Evolutionary conservation across 2,329 filamentous ascomycete genomes (phyloP).

Genomic region (Zasmidium angulare): DNA sequence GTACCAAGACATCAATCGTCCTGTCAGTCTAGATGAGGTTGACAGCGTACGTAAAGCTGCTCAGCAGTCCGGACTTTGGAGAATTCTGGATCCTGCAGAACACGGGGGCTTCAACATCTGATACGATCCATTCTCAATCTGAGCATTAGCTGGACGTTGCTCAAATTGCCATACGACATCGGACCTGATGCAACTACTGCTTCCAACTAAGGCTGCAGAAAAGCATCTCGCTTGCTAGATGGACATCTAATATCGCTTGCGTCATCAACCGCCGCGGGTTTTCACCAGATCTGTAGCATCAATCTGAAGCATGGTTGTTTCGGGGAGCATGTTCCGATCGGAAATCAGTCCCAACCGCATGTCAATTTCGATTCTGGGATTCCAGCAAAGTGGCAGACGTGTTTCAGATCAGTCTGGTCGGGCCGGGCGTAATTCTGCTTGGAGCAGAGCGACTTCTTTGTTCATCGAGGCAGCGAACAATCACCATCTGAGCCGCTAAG

Average conservation of each 20-base stretch:
- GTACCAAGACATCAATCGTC: slow-evolving; percentile 78
- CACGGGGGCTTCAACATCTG: slow-evolving; percentile 56
- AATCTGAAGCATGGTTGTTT: neutral
- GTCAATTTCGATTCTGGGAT: slow-evolving; percentile 1
- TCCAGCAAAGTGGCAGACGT: neutral
- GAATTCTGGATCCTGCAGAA: slow-evolving; percentile 67
- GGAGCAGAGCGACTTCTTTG: neutral
- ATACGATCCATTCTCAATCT: too few relatives aligned
- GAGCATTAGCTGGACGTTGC: too few relatives aligned
- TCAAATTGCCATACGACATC: neutral
- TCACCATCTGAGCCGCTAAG: neutral
- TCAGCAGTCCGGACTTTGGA: slow-evolving; percentile 70
- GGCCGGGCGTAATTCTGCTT: neutral
- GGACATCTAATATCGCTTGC: neutral
- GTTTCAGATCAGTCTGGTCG: neutral
- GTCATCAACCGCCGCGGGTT: neutral
- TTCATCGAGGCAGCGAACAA: neutral
- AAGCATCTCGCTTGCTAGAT: neutral
- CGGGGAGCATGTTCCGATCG: slow-evolving; percentile 3
- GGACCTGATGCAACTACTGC: neutral
- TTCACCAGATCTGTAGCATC: neutral
- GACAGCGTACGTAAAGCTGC: slow-evolving; percentile 66
- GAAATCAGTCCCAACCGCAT: neutral
- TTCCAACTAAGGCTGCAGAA: neutral
- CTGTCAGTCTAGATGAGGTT: slow-evolving; percentile 64